Evolutionary conservation across 1,284 basidiomycete species (phyloP).

Genomic region (Tylopilus sp.): DNA sequence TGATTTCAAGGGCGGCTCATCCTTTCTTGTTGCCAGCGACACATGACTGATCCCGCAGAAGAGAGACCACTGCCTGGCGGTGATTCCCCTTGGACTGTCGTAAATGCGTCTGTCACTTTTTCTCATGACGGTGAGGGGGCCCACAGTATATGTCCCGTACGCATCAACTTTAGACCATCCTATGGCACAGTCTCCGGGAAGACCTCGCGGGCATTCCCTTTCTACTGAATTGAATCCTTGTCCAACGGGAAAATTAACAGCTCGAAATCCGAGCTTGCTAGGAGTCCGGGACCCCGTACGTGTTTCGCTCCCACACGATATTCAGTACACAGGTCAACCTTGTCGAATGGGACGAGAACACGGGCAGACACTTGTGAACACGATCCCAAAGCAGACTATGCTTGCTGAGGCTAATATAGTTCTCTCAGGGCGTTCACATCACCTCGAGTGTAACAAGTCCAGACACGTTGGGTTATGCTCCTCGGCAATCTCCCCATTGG

Average conservation of each 20-base stretch:
- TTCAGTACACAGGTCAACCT: constrained; percentile 40
- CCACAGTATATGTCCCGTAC: too few species aligned
- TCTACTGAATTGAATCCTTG: constrained; percentile 51
- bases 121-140: background rate
- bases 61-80: background rate
- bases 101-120: background rate
- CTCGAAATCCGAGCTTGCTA: constrained; percentile 50
- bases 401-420: constrained; percentile 33
- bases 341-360: constrained; percentile 45
- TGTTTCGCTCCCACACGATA: constrained; percentile 42
- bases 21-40: background rate
- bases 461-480: constrained; percentile 39
- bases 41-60: background rate
- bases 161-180: background rate
- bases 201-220: constrained; percentile 41
- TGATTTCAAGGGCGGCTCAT: background rate
- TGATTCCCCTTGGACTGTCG: constrained; percentile 14
- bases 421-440: constrained; percentile 45
- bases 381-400: constrained; percentile 29
- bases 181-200: background rate
- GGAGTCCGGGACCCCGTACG: too few species aligned
- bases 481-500: constrained; percentile 59
- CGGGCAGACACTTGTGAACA: constrained; percentile 38
- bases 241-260: constrained; percentile 41
- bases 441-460: constrained; percentile 43